Percentiles rank a stretch among this genome's conserved stretches.
These are phyloP conservation scores for Fusarium virguliforme DNA, from an alignment of 2,329 filamentous ascomycete genomes.

Conservation along the genomic window DNA sequence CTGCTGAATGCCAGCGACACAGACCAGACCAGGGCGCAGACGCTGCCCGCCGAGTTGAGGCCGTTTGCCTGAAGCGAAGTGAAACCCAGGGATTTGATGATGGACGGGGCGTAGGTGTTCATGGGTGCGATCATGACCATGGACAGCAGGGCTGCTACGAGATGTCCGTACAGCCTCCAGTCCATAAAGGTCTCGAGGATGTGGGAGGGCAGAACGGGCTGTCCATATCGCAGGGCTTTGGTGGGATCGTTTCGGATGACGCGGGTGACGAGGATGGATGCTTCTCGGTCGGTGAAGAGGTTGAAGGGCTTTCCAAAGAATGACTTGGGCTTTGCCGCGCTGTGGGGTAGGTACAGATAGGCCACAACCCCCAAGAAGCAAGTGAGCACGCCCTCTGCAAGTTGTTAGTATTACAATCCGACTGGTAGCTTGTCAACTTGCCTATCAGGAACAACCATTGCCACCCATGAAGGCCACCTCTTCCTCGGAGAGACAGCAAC, in stretches of 20 bases:
- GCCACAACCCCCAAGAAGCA: constrained; percentile 45
- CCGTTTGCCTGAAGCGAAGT: constrained; percentile 51
- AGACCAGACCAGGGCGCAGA: constrained; percentile 50
- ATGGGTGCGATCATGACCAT: constrained; percentile 55
- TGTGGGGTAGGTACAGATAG: constrained; percentile 52
- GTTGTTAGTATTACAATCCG: not conserved
- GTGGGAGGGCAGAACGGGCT: constrained; percentile 47
- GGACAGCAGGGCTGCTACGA: constrained; percentile 48
- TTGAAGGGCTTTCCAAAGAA: constrained; percentile 49
- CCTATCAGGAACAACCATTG: constrained; percentile 54
- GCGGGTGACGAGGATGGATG: constrained; percentile 50
- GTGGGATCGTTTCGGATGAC: constrained; percentile 53
- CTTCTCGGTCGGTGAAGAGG: constrained; percentile 49
- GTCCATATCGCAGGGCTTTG: constrained; percentile 47
- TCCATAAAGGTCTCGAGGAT: constrained; percentile 50
- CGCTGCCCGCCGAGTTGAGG: constrained; percentile 51
- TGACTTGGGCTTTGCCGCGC: constrained; percentile 46
- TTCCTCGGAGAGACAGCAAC: constrained; percentile 48
- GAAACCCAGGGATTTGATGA: constrained; percentile 52
- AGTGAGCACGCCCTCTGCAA: constrained; percentile 50
- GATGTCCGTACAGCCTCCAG: constrained; percentile 52
- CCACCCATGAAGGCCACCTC: constrained; percentile 50
- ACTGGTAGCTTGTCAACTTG: constrained; percentile 10
- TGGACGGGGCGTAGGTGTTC: constrained; percentile 53
- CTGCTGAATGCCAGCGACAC: constrained; percentile 50